These are phyloP conservation scores for Takakia lepidozioides DNA, from an alignment of 225 moss, liverwort and hornwort species.

Conservation along the genomic window DNA sequence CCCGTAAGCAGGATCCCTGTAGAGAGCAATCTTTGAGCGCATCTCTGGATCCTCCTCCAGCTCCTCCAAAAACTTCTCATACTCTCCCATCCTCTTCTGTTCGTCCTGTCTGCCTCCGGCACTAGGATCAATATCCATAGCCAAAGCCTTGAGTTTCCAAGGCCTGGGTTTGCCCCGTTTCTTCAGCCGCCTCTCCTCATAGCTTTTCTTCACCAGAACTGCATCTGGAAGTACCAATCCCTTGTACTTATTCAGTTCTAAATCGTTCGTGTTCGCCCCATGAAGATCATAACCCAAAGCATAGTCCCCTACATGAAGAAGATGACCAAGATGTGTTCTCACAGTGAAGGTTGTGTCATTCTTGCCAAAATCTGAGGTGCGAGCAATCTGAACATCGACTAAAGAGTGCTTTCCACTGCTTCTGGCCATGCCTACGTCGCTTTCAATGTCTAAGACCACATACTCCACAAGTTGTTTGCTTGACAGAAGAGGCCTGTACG, in stretches of 20 bases:
- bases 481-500: slow-evolving; percentile 66
- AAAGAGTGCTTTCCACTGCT: slow-evolving; percentile 50
- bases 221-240: slow-evolving; percentile 75
- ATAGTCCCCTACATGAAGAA: slow-evolving; percentile 83
- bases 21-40: slow-evolving; percentile 83
- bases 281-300: slow-evolving; percentile 88
- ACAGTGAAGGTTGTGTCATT: slow-evolving; percentile 79
- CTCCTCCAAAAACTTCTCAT: slow-evolving; percentile 93
- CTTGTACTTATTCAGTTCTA: slow-evolving; percentile 77
- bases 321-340: slow-evolving; percentile 78
- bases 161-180: slow-evolving; percentile 77
- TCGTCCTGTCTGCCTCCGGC: slow-evolving; percentile 62
- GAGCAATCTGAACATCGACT: slow-evolving; percentile 87
- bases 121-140: slow-evolving; percentile 79
- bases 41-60: slow-evolving; percentile 96
- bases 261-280: slow-evolving; percentile 76
- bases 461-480: slow-evolving; percentile 92
- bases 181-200: slow-evolving; percentile 74
- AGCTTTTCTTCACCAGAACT: slow-evolving; percentile 94
- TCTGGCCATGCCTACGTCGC: slow-evolving; percentile 41
- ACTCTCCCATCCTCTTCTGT: slow-evolving; percentile 55
- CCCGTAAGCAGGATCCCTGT: slow-evolving; percentile 68
- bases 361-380: slow-evolving; percentile 83
- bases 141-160: slow-evolving; percentile 92
- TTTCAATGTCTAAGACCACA: slow-evolving; percentile 76